Base-by-base conservation (phyloP, 805 yeast species). In the Yueomyces sinensis region DNA sequence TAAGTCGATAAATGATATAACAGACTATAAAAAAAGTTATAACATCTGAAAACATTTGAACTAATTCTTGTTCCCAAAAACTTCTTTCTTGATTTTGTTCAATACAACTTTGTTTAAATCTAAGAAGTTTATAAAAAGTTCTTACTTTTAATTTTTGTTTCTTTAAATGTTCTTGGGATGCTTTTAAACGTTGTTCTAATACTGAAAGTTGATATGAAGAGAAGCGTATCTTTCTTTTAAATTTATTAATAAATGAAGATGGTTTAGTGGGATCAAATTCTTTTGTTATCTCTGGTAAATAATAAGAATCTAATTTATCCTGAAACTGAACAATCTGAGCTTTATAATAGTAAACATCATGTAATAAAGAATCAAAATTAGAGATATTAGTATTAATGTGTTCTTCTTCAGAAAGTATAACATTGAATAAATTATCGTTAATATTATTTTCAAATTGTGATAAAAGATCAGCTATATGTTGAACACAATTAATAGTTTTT, bases 111-210 rank as follows among this genome's bases (percentile, higher is more conserved):
- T n/a, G n/a, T n/a, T n/a, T n/a, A n/a, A n/a, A n/a, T n/a, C n/a
- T n/a, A n/a, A n/a, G n/a, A n/a, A n/a, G n/a, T n/a, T n/a, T n/a
- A n/a, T n/a, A n/a, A n/a, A n/a, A n/a, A n/a, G n/a, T n/a, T n/a
- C n/a, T n/a, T n/a, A n/a, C n/a, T n/a, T n/a, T n/a, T n/a, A n/a
- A n/a, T n/a, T n/a, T n/a, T n/a, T n/a, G n/a, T n/a, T n/a, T n/a
- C n/a, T n/a, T n/a, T n/a, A 53, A 32, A 17, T 34, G 41, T 7
- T 37, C 36, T 32, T 41, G 46, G 35, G 49, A 48, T 9, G 23
- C 28, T 17, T 39, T 35, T 30, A 52, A 45, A 24, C 58, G 55
- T 7, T 42, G 30, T 27, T 57, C 57, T 25, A 65, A 37, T 1
- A 37, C 42, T n/a, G 41, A 41, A 17, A 65, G 35, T 25, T 52